These are phyloP conservation scores for Hanseniaspora guilliermondii DNA, from an alignment of 805 yeast genomes.

Conservation along the genomic window DNA sequence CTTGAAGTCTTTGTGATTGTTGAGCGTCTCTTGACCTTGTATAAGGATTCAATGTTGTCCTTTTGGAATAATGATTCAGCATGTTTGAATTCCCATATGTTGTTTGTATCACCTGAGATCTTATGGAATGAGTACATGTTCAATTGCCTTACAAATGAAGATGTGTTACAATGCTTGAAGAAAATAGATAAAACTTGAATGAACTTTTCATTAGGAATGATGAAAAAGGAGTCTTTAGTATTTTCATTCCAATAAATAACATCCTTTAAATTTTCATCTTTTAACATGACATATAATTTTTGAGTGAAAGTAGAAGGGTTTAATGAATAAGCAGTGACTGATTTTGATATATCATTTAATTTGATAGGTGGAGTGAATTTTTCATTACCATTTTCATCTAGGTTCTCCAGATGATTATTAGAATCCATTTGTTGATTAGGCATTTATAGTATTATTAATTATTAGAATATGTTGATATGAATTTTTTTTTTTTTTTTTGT, in stretches of 20 bases:
- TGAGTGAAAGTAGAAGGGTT: constrained; percentile 49
- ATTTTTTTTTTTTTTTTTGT: too few relatives aligned
- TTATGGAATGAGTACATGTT: constrained; percentile 79
- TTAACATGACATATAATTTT: constrained; percentile 81
- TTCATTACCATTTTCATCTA: not conserved
- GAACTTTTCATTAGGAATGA: constrained; percentile 80
- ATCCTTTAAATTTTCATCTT: constrained; percentile 57
- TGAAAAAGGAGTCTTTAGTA: constrained; percentile 56
- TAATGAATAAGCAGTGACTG: constrained; percentile 1
- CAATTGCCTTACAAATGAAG: constrained; percentile 64
- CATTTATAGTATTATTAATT: too few relatives aligned
- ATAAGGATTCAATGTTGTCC: constrained; percentile 64
- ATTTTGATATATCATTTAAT: constrained; percentile 5
- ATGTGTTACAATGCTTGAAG: constrained; percentile 71
- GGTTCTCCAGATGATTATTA: not conserved
- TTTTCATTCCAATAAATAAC: constrained; percentile 72
- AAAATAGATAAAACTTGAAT: constrained; percentile 53
- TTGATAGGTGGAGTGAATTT: not conserved
- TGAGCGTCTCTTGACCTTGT: constrained; percentile 68
- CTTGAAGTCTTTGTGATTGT: constrained; percentile 25
- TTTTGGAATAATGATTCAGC: constrained; percentile 64
- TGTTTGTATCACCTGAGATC: constrained; percentile 28
- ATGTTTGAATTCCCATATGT: constrained; percentile 80
- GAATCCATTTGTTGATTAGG: too few relatives aligned
- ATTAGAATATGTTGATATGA: too few relatives aligned